phyloP scores from a whole-genome alignment of 169 alveolate species.

The Plasmodium billcollinsi region DNA sequence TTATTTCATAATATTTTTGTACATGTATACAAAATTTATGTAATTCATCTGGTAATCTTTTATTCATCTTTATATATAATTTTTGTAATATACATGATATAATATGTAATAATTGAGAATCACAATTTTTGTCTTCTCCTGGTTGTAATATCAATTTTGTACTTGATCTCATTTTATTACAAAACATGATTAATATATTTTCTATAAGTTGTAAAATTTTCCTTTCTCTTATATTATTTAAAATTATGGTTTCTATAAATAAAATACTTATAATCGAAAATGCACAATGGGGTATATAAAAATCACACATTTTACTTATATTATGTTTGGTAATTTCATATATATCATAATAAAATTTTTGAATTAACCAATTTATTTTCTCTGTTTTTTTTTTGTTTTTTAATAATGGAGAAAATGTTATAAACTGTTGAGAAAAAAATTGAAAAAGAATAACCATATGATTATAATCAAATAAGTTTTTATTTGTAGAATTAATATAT shows the following conservation, averaged over 20 bases:
- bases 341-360: conserved; percentile 1
- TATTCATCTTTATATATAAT: conserved; percentile 32
- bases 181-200: conserved; percentile 21
- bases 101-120: conserved; percentile 22
- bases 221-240: neutral
- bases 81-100: conserved; percentile 31
- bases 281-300: conserved; percentile 26
- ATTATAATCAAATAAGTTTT: neutral
- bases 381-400: too few relatives aligned
- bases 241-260: conserved; percentile 26
- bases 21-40: conserved; percentile 31
- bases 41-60: conserved; percentile 51
- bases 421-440: conserved; percentile 45
- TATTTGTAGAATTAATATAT: conserved; percentile 8
- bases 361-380: neutral
- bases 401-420: neutral
- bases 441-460: conserved; percentile 49
- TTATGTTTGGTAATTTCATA: conserved; percentile 1
- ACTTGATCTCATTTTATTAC: conserved; percentile 39
- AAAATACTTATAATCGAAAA: conserved; percentile 29
- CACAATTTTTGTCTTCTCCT: conserved; percentile 32
- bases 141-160: neutral
- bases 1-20: neutral
- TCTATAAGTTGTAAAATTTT: conserved; percentile 8
- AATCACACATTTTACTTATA: conserved; percentile 21